These are phyloP conservation scores for Aspergillus japonicus DNA, from an alignment of 2,329 filamentous ascomycete species.

Conservation along the genomic window DNA sequence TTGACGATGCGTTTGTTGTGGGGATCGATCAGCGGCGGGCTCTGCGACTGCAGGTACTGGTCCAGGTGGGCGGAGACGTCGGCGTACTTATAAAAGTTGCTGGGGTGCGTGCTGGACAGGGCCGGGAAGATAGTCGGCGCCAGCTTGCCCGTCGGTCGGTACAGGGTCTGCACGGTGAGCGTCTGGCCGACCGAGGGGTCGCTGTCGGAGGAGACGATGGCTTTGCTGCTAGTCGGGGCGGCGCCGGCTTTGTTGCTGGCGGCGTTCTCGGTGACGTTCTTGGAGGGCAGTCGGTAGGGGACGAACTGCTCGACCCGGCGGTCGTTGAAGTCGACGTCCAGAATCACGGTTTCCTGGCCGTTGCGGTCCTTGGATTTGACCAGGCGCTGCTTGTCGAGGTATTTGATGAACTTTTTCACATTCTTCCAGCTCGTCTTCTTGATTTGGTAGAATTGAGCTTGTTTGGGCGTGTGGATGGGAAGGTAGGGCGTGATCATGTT, in stretches of 20 bases:
- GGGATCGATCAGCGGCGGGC: slow-evolving; percentile 51
- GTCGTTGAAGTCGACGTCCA: slow-evolving; percentile 65
- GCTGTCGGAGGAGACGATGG: slow-evolving; percentile 25
- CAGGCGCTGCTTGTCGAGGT: slow-evolving; percentile 63
- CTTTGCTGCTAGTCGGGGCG: slow-evolving; percentile 28
- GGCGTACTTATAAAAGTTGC: slow-evolving; percentile 58
- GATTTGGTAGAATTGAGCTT: slow-evolving; percentile 61
- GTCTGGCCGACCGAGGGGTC: slow-evolving; percentile 47
- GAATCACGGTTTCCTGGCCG: slow-evolving; percentile 62
- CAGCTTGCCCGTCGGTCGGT: slow-evolving; percentile 58
- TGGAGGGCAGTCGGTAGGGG: slow-evolving; percentile 63
- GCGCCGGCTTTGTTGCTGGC: slow-evolving; percentile 35
- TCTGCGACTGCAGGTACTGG: slow-evolving; percentile 59
- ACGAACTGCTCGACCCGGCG: slow-evolving; percentile 54
- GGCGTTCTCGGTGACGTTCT: slow-evolving; percentile 49
- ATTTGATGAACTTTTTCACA: slow-evolving; percentile 67
- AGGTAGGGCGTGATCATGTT: slow-evolving; percentile 66
- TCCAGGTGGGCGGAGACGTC: slow-evolving; percentile 60
- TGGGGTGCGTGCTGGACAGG: slow-evolving; percentile 48
- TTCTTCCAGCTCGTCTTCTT: slow-evolving; percentile 72
- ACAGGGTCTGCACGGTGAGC: slow-evolving; percentile 52
- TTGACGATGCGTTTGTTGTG: slow-evolving; percentile 62
- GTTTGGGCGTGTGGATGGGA: slow-evolving; percentile 56
- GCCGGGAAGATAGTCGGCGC: slow-evolving; percentile 54
- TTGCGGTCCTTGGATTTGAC: slow-evolving; percentile 65